Evolutionary conservation across 495 filamentous ascomycete species (phyloP).

Genomic region (Podospora bellae-mahoneyi): DNA sequence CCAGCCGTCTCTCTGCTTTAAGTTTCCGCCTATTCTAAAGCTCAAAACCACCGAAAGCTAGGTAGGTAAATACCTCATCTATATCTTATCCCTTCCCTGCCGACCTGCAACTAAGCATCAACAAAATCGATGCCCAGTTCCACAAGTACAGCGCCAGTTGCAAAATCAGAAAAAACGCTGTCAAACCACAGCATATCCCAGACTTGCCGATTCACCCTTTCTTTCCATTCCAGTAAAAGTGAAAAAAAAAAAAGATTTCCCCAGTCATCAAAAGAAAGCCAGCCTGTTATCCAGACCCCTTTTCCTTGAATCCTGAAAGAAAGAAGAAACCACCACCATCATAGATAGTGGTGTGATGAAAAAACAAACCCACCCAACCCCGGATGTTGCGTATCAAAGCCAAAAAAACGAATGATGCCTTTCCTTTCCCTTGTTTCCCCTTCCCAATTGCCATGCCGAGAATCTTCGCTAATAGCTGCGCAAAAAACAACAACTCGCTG

Average conservation of each 20-base stretch:
- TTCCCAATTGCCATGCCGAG: too few species aligned
- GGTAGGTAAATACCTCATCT: not conserved
- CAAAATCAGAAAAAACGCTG: not conserved
- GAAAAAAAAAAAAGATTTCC: not conserved
- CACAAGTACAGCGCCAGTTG: not conserved
- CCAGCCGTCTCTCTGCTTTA: too few species aligned
- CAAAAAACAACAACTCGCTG: too few species aligned
- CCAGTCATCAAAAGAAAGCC: not conserved
- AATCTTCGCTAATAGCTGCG: too few species aligned
- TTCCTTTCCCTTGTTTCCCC: too few species aligned
- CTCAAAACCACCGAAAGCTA: not conserved
- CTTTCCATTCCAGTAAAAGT: not conserved
- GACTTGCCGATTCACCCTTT: not conserved
- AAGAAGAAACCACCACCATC: not conserved
- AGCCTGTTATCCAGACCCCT: not conserved
- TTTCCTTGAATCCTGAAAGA: not conserved
- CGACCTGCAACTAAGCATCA: not conserved
- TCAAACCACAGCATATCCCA: not conserved
- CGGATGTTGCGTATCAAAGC: not conserved
- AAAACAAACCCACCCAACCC: not conserved
- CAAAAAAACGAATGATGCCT: too few species aligned
- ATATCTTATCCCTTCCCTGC: not conserved
- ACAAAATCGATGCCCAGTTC: not conserved
- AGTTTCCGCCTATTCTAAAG: too few species aligned
- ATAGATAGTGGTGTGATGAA: not conserved